A percentile compares a stretch with the other conserved stretches of the same genome.
phyloP scores from a whole-genome alignment of 2,329 filamentous ascomycete genomes.

The Penicillium sp. region DNA sequence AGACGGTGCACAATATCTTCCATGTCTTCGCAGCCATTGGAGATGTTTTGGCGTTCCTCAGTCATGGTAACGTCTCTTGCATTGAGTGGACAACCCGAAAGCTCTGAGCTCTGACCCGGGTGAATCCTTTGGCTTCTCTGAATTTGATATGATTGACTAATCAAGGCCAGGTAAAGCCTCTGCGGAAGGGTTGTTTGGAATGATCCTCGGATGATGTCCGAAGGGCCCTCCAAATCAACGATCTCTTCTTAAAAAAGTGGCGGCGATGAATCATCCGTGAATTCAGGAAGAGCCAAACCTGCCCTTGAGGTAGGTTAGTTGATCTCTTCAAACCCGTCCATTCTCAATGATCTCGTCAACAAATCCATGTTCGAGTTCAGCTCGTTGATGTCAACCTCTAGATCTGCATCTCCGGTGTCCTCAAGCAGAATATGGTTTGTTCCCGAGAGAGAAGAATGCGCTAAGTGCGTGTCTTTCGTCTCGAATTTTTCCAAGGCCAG shows the following conservation, averaged over 20 bases:
- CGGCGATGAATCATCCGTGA: neutral
- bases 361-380: neutral
- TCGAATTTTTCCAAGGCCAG: neutral
- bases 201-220: neutral
- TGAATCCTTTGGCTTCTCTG: neutral
- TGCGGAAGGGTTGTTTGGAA: neutral
- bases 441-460: neutral
- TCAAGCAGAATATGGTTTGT: neutral
- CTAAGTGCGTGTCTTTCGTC: neutral
- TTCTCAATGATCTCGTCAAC: neutral
- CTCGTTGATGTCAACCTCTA: neutral
- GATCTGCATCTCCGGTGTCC: neutral
- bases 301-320: neutral
- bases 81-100: neutral
- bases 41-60: slow-evolving; percentile 8
- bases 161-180: neutral
- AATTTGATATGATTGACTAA: neutral
- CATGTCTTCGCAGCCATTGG: slow-evolving; percentile 4
- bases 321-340: neutral
- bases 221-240: neutral
- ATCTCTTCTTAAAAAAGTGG: neutral
- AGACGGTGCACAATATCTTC: slow-evolving; percentile 29
- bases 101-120: neutral
- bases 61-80: neutral
- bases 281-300: neutral